A percentile compares a stretch with the other conserved stretches of the same genome.
phyloP scores from a whole-genome alignment of 352 stramenopile species.

The Pythium pyrilobum region DNA sequence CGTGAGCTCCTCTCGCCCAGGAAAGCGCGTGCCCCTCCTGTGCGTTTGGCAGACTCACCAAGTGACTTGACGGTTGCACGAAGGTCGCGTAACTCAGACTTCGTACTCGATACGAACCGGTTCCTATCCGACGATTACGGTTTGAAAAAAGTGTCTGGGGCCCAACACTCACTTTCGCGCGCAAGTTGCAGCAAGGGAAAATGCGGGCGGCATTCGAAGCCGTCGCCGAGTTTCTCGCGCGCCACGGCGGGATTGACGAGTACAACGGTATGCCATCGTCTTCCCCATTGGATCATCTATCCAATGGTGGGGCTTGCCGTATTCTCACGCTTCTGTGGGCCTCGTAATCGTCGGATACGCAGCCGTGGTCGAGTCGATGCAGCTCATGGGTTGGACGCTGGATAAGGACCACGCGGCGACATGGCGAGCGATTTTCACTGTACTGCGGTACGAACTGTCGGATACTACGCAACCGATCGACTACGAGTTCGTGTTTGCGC shows the following conservation, averaged over 20 bases:
- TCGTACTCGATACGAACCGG: conserved; percentile 1
- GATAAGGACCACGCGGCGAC: conserved; percentile 39
- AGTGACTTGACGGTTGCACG: conserved; percentile 17
- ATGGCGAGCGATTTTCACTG: conserved; percentile 44
- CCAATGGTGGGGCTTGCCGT: neutral
- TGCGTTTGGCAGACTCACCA: conserved; percentile 5
- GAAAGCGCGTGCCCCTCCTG: conserved; percentile 9
- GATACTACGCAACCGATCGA: conserved; percentile 24
- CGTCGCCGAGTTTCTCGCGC: conserved; percentile 28
- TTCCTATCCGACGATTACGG: neutral
- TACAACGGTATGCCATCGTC: conserved; percentile 18
- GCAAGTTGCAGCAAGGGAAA: neutral
- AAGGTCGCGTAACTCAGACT: conserved; percentile 20
- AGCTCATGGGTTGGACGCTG: conserved; percentile 38
- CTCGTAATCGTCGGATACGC: neutral
- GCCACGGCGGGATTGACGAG: conserved; percentile 22
- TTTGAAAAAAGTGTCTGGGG: conserved; percentile 2
- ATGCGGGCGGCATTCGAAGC: conserved; percentile 21
- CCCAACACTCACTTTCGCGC: neutral
- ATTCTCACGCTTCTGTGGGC: neutral
- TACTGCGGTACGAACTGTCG: conserved; percentile 43
- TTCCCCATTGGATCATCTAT: neutral
- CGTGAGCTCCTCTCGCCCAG: neutral
- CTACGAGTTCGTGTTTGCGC: conserved; percentile 61
- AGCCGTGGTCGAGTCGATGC: conserved; percentile 30